A percentile compares a stretch with the other conserved stretches of the same genome.
Evolutionary conservation across 1,139 yeast genomes (phyloP).

Genomic region (Martiniozyma asiatica): DNA sequence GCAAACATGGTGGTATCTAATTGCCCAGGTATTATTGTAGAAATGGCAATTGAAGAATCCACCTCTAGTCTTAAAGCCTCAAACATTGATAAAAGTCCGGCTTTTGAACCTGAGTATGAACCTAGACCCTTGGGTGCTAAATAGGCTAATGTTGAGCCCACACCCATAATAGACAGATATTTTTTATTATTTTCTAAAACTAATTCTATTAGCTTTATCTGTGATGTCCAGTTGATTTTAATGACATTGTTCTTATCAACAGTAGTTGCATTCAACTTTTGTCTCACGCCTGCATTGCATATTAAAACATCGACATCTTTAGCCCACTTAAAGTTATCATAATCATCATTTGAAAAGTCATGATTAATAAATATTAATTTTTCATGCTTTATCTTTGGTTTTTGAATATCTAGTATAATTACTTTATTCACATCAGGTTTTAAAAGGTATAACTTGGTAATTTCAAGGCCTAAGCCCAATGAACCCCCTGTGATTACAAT

Average conservation of each 20-base stretch:
- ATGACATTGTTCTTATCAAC: conserved; percentile 29
- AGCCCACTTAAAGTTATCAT: conserved; percentile 11
- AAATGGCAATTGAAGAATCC: conserved; percentile 19
- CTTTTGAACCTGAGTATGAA: conserved; percentile 54
- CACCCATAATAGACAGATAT: conserved; percentile 42
- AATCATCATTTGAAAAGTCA: conserved; percentile 9
- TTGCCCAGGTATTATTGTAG: conserved; percentile 59
- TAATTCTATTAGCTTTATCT: conserved; percentile 35
- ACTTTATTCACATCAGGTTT: conserved; percentile 5
- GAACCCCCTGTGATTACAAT: conserved; percentile 24
- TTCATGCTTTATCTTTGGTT: neutral
- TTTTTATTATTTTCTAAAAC: conserved; percentile 23
- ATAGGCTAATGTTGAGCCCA: conserved; percentile 61
- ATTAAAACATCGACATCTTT: conserved; percentile 38
- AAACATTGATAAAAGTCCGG: conserved; percentile 46
- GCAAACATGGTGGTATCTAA: conserved; percentile 48
- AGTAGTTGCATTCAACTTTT: conserved; percentile 27
- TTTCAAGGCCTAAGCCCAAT: conserved; percentile 20
- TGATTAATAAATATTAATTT: conserved; percentile 8
- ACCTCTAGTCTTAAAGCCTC: conserved; percentile 47
- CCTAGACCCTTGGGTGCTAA: conserved; percentile 62
- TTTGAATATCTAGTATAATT: conserved; percentile 10
- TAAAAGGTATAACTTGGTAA: conserved; percentile 9
- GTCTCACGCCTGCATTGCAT: conserved; percentile 69
- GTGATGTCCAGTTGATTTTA: conserved; percentile 47